These are phyloP conservation scores for Globisporangium barbulae DNA, from an alignment of 352 stramenopile species.

Conservation along the genomic window DNA sequence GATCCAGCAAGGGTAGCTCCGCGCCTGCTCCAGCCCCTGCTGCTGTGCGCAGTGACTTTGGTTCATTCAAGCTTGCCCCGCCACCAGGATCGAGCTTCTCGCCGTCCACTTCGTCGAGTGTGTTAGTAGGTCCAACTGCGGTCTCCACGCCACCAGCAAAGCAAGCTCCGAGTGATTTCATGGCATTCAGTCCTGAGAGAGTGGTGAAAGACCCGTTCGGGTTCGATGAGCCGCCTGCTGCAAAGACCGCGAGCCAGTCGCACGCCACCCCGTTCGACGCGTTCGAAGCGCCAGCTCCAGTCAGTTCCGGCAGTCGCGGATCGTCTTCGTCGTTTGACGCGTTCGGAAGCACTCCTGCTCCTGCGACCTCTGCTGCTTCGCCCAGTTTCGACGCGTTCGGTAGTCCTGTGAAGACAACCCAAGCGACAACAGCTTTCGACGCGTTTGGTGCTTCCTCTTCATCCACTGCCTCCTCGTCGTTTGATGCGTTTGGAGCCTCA, in stretches of 20 bases:
- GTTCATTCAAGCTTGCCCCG: conserved; percentile 69
- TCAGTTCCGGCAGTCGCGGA: conserved; percentile 1
- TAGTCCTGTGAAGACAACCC: neutral
- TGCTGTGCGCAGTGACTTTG: conserved; percentile 39
- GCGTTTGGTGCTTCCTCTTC: conserved; percentile 26
- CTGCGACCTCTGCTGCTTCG: neutral
- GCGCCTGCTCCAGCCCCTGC: conserved; percentile 19
- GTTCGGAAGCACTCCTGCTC: conserved; percentile 14
- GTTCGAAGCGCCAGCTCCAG: conserved; percentile 6
- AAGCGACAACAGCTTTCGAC: conserved; percentile 21
- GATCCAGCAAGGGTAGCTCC: conserved; percentile 17
- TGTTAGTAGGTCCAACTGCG: conserved; percentile 6
- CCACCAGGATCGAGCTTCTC: conserved; percentile 50
- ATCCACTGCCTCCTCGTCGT: neutral
- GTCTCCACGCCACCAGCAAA: conserved; percentile 15
- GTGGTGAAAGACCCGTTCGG: conserved; percentile 46
- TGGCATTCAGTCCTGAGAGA: conserved; percentile 56
- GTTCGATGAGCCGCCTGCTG: conserved; percentile 38
- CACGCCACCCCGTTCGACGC: conserved; percentile 8
- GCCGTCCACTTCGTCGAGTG: conserved; percentile 23
- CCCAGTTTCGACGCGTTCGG: conserved; percentile 11
- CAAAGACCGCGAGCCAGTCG: conserved; percentile 14
- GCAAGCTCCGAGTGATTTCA: conserved; percentile 49
- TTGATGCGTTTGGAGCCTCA: conserved; percentile 36
- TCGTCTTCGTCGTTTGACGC: conserved; percentile 25